These are phyloP conservation scores for Rosa multiflora DNA, from an alignment of 306 rosid genomes.

Conservation along the genomic window DNA sequence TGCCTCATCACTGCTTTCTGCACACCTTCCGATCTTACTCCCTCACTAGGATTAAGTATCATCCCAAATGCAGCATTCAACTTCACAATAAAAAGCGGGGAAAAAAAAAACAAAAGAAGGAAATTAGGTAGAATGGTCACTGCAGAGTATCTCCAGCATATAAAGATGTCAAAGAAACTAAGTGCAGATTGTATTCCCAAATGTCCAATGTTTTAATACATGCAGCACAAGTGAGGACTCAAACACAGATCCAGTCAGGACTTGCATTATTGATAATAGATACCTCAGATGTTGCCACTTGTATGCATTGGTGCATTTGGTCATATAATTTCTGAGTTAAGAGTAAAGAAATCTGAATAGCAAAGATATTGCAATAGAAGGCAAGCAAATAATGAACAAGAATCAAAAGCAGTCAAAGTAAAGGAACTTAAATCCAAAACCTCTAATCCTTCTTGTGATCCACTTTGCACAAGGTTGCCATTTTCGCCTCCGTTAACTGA, in stretches of 20 bases:
- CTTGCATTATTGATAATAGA: slow-evolving; percentile 6
- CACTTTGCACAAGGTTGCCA: slow-evolving; percentile 33
- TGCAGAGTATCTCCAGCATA: slow-evolving; percentile 1
- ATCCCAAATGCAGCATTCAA: slow-evolving; percentile 48
- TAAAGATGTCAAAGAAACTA: neutral
- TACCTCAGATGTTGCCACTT: slow-evolving; percentile 23
- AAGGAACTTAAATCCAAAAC: slow-evolving; percentile 57
- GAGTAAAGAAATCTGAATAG: slow-evolving; percentile 21
- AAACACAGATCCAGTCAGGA: slow-evolving; percentile 21
- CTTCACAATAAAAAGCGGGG: slow-evolving; percentile 42
- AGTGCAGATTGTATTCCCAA: slow-evolving; percentile 17
- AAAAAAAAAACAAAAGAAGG: slow-evolving; percentile 4
- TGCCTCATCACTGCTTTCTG: slow-evolving; percentile 60
- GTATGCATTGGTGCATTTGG: slow-evolving; percentile 21
- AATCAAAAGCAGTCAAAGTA: slow-evolving; percentile 7
- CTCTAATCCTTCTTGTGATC: slow-evolving; percentile 50
- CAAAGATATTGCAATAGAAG: neutral
- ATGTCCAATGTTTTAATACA: slow-evolving; percentile 17
- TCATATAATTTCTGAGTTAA: slow-evolving; percentile 11
- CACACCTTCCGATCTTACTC: slow-evolving; percentile 38
- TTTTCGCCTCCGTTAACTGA: slow-evolving; percentile 24
- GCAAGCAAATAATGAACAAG: slow-evolving; percentile 9
- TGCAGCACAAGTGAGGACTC: slow-evolving; percentile 17
- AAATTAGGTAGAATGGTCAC: slow-evolving; percentile 43
- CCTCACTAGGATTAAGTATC: slow-evolving; percentile 41